Evolutionary conservation across 1,284 basidiomycete genomes (phyloP), one percentile per base, ranked within the genome.

Genomic region (Boletellus deceptivus): DNA sequence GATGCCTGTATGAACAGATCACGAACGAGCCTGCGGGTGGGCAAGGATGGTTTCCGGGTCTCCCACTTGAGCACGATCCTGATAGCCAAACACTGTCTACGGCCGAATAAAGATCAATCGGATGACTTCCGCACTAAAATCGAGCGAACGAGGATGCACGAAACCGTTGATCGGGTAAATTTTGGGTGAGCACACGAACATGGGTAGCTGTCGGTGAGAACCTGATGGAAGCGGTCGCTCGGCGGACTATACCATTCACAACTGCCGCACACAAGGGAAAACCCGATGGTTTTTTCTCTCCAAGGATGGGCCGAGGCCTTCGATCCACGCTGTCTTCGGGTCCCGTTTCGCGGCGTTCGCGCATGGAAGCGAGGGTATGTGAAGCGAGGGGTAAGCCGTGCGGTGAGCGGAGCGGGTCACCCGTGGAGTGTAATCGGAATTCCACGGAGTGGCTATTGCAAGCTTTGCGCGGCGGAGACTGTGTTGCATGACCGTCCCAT

Each of bases 361-460:
- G 51, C 53, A 55, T 10, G 45, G 60, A 63, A 60, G 58, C 50
- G 51, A 56, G 49, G 18, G 41, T 45, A 56, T 55, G 53, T 53
- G 59, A 53, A 61, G 52, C 40, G 17, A 48, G 43, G 50, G 27
- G 52, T 46, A 53, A 47, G 54, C 61, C 49, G 45, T 57, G 51
- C 50, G 54, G 42, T 38, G 51, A 55, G 44, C 35, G 36, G 48
- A 37, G 22, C 24, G 16, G 22, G n/a, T 41, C 46, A 18, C 37
- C 46, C 53, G 44, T 55, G 50, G 52, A 46, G 49, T 33, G 18
- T 47, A 3, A 46, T 43, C 54, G 64, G 58, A 58, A 53, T 44
- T 64, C 61, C 65, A 68, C 62, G 64, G 62, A 49, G 46, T 44
- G 20, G 10, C 48, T 37, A 35, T 42, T 54, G 44, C 27, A 45